A percentile compares a stretch with the other conserved stretches of the same genome.
phyloP scores from a whole-genome alignment of 495 filamentous ascomycete genomes.

The Filosporella fistucella region DNA sequence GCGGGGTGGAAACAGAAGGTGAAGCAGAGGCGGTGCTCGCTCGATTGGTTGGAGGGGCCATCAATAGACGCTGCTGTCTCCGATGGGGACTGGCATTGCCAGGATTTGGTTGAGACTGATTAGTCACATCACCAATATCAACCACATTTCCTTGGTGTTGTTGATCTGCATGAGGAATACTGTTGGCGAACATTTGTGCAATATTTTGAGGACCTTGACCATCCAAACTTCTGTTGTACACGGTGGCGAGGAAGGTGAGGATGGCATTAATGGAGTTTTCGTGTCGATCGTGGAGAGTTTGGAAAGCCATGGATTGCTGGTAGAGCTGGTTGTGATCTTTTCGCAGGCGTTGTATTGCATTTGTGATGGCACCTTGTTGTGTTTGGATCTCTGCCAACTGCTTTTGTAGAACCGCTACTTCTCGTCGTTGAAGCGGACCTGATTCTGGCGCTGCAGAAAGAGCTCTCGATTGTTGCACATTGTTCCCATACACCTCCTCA shows the following conservation, averaged over 20 bases:
- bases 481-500: conserved; percentile 27
- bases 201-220: conserved; percentile 61
- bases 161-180: conserved; percentile 52
- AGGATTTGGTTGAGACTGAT: conserved; percentile 37
- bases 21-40: conserved; percentile 36
- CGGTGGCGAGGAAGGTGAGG: conserved; percentile 90
- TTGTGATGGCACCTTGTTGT: conserved; percentile 79
- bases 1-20: conserved; percentile 20
- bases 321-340: conserved; percentile 86
- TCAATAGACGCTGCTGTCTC: conserved; percentile 23
- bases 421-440: conserved; percentile 63
- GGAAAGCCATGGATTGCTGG: conserved; percentile 84
- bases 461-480: conserved; percentile 18
- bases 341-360: conserved; percentile 69
- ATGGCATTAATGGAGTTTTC: conserved; percentile 99
- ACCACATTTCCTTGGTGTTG: conserved; percentile 65
- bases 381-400: conserved; percentile 78
- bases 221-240: conserved; percentile 74
- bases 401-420: conserved; percentile 69
- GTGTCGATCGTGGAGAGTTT: conserved; percentile 87
- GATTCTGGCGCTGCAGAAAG: conserved; percentile 31
- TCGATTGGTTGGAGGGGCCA: conserved; percentile 26
- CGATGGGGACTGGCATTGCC: conserved; percentile 32
- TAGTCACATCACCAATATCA: conserved; percentile 61
- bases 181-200: conserved; percentile 66